These are phyloP conservation scores for Pezicula rhizophila DNA, from an alignment of 2,329 filamentous ascomycete genomes.

Conservation along the genomic window DNA sequence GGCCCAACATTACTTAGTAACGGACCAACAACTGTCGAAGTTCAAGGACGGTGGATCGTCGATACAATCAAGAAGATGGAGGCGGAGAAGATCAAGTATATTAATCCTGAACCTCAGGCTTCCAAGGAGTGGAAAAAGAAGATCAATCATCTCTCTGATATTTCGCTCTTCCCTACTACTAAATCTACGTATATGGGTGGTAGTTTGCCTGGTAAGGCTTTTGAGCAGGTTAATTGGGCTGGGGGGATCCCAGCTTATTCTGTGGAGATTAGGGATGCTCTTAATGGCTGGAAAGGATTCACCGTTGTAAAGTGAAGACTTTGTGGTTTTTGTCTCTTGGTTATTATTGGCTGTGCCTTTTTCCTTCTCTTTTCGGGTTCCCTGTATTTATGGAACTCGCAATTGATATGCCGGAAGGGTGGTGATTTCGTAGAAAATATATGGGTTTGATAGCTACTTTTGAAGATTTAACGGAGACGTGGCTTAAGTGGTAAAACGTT, in stretches of 20 bases:
- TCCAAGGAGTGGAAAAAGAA: slow-evolving; percentile 42
- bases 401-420: no score
- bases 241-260: slow-evolving; percentile 20
- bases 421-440: no score
- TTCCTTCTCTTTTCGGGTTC: no score
- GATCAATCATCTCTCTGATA: slow-evolving; percentile 40
- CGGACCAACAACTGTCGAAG: slow-evolving; percentile 46
- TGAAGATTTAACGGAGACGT: no score
- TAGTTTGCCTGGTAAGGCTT: slow-evolving; percentile 46
- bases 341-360: no score
- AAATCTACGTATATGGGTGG: slow-evolving; percentile 51
- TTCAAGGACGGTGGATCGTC: slow-evolving; percentile 52
- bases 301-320: slow-evolving; percentile 5
- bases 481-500: no score
- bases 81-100: slow-evolving; percentile 38
- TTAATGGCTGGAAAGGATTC: slow-evolving; percentile 33
- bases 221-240: slow-evolving; percentile 44
- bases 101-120: slow-evolving; percentile 42
- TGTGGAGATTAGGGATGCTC: slow-evolving; percentile 19
- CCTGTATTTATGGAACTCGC: no score
- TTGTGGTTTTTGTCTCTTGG: no score
- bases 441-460: no score
- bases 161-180: slow-evolving; percentile 41
- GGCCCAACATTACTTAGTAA: slow-evolving; percentile 46
- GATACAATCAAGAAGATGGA: slow-evolving; percentile 44